Conservation (phyloP, 805 yeast species). For the Monosporozyma siamensis region DNA sequence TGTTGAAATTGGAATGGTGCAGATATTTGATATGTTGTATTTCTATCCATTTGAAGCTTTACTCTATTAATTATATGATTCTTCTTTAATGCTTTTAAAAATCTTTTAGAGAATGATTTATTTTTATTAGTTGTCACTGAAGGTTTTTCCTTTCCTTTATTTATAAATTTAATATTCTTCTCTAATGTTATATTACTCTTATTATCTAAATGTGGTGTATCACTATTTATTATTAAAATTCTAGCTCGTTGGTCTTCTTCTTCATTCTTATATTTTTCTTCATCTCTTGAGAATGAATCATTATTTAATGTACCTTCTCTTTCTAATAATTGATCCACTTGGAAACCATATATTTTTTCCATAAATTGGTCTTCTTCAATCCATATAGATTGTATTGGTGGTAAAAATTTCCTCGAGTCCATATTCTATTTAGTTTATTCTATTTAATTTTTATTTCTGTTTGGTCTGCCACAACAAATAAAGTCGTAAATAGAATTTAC, state of each 20-base stretch:
- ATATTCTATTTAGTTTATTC: neutral
- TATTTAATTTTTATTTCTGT: neutral
- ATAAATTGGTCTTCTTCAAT: slow-evolving; percentile 32
- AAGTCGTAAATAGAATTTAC: no score
- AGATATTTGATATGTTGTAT: slow-evolving; percentile 18
- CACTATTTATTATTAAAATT: slow-evolving; percentile 25
- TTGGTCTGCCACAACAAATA: no score
- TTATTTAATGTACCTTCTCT: no score
- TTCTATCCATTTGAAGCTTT: slow-evolving; percentile 1
- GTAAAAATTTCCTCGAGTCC: slow-evolving; percentile 7
- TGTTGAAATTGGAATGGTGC: slow-evolving; percentile 34
- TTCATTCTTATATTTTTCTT: slow-evolving; percentile 1
- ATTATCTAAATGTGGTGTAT: slow-evolving; percentile 15
- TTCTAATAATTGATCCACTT: slow-evolving; percentile 9
- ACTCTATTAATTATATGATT: slow-evolving; percentile 12
- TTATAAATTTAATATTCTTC: neutral
- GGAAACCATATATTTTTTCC: slow-evolving; percentile 29
- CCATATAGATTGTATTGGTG: slow-evolving; percentile 36
- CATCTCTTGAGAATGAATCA: no score
- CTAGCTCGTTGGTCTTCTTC: neutral
- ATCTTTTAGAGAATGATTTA: slow-evolving; percentile 9
- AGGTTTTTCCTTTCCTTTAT: neutral
- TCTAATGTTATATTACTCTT: slow-evolving; percentile 1
- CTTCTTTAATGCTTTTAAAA: slow-evolving; percentile 19
- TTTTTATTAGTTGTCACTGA: no score